Conservation (phyloP, 768 basidiomycete species). For the Agaricus blazei region DNA sequence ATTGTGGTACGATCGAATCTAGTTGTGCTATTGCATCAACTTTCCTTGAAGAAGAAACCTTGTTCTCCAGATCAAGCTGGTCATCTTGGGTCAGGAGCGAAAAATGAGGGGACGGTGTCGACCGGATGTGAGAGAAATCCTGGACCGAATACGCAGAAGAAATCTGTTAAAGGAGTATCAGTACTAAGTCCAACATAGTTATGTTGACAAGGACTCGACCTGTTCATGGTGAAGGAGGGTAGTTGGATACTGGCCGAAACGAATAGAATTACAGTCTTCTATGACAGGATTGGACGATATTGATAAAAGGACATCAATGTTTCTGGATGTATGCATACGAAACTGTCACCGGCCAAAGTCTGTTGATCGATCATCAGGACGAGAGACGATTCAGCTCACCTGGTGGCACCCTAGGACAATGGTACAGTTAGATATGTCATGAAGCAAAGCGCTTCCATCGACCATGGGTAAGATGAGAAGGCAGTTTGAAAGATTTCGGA, state of each 20-base stretch:
- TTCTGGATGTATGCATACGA: constrained; percentile 74
- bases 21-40: too few relatives aligned
- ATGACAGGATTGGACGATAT: constrained; percentile 75
- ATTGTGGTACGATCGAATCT: too few relatives aligned
- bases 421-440: constrained; percentile 55
- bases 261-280: constrained; percentile 61
- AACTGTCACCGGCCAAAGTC: constrained; percentile 43
- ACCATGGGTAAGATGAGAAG: constrained; percentile 63
- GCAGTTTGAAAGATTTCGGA: constrained; percentile 52
- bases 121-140: constrained; percentile 82
- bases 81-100: too few relatives aligned
- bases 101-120: constrained; percentile 73
- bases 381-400: constrained; percentile 33
- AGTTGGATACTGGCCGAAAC: constrained; percentile 61
- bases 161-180: not conserved
- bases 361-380: too few relatives aligned
- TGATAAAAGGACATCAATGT: constrained; percentile 61
- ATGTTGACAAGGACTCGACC: not conserved
- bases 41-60: too few relatives aligned
- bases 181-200: not conserved
- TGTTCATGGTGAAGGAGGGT: constrained; percentile 16
- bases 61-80: too few relatives aligned
- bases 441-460: constrained; percentile 68
- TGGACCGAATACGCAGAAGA: constrained; percentile 23
- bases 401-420: constrained; percentile 79